phyloP scores from a whole-genome alignment of 164 flowering plant genomes.

The Cinnamomum chago region DNA sequence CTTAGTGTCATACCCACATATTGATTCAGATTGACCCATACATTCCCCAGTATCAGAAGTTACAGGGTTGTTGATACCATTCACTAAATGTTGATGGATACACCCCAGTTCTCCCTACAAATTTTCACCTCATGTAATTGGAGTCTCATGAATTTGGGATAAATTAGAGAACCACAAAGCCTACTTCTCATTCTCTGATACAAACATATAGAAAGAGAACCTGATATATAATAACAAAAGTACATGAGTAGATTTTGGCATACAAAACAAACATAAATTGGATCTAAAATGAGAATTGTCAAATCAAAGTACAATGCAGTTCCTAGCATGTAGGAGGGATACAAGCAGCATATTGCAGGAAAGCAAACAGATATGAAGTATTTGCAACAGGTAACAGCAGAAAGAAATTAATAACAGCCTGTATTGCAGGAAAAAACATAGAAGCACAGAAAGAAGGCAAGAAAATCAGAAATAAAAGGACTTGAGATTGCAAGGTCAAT shows the following conservation, averaged over 20 bases:
- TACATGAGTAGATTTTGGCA: not conserved
- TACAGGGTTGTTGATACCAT: not conserved
- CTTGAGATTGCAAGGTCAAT: not conserved
- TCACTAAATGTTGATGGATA: no score
- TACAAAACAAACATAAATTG: not conserved
- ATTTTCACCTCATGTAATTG: not conserved
- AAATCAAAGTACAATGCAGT: not conserved
- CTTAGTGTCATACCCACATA: no score
- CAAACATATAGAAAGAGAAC: not conserved
- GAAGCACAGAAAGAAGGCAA: not conserved
- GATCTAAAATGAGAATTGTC: not conserved
- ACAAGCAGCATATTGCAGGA: not conserved
- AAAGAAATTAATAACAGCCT: no score
- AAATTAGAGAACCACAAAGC: not conserved
- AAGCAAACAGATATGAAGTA: not conserved
- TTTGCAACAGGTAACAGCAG: not conserved
- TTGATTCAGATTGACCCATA: not conserved
- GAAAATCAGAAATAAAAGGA: not conserved
- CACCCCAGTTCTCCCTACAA: not conserved
- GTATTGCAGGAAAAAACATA: not conserved
- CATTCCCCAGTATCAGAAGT: not conserved
- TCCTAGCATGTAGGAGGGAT: not conserved
- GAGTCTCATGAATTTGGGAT: not conserved
- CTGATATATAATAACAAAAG: not conserved
- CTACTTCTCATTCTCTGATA: not conserved